Conservation (phyloP, 2,329 filamentous ascomycete species). For the Cladobotryum protrusum region DNA sequence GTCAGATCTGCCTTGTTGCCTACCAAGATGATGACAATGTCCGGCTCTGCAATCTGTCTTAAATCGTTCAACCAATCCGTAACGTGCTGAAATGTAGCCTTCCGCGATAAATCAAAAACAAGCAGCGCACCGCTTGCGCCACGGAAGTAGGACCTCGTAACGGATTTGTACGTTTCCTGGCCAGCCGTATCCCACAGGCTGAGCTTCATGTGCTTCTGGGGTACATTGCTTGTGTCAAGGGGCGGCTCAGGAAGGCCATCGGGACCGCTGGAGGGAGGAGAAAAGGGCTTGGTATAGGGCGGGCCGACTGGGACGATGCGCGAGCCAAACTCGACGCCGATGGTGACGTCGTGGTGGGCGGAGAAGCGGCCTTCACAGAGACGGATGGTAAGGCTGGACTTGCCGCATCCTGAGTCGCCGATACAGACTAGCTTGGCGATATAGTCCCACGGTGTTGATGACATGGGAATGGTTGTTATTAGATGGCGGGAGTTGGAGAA, state of each 20-base stretch:
- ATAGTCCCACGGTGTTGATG: constrained; percentile 79
- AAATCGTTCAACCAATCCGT: constrained; percentile 93
- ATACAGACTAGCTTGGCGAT: constrained; percentile 98
- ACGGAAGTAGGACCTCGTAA: constrained; percentile 89
- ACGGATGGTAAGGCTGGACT: constrained; percentile 88
- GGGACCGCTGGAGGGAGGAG: constrained; percentile 19
- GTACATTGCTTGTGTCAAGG: constrained; percentile 30
- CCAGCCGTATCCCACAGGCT: constrained; percentile 94
- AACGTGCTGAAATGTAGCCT: constrained; percentile 77
- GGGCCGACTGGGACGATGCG: constrained; percentile 87
- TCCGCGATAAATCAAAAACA: constrained; percentile 89
- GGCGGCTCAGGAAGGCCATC: constrained; percentile 37
- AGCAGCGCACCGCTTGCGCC: constrained; percentile 67
- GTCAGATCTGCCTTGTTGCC: constrained; percentile 92
- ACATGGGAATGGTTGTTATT: constrained; percentile 38
- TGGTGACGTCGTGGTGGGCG: constrained; percentile 91
- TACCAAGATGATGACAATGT: constrained; percentile 89
- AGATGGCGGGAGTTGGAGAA: constrained; percentile 1
- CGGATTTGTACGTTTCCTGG: constrained; percentile 95
- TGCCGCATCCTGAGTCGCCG: constrained; percentile 92
- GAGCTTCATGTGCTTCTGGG: constrained; percentile 81
- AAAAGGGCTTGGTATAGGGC: constrained; percentile 53
- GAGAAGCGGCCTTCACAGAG: constrained; percentile 96
- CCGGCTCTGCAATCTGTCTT: constrained; percentile 88
- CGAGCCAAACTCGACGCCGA: constrained; percentile 92